Conservation (phyloP, 1,139 yeast genomes). For the Protomyces inouyei region DNA sequence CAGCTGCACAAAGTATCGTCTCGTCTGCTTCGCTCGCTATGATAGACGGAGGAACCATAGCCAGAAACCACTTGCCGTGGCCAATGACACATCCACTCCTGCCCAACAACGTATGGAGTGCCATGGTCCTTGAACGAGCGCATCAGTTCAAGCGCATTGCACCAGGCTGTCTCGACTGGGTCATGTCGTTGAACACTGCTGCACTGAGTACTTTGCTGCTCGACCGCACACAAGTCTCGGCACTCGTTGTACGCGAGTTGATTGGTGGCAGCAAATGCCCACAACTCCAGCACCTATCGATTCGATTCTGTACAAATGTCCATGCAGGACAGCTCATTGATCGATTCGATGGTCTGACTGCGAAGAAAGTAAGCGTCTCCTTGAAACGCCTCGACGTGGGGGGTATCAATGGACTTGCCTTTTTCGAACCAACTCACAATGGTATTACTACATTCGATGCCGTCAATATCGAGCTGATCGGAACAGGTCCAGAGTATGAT, state of each 20-base stretch:
- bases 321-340: not conserved
- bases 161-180: not conserved
- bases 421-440: slow-evolving; percentile 19
- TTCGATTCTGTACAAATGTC: not conserved
- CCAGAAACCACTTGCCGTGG: not conserved
- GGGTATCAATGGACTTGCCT: slow-evolving; percentile 16
- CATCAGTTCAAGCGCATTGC: not conserved
- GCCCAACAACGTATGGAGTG: not conserved
- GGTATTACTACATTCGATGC: slow-evolving; percentile 11
- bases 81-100: not conserved
- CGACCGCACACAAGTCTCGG: not conserved
- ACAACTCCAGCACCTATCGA: not conserved
- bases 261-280: not conserved
- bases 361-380: not conserved
- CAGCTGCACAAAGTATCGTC: not conserved
- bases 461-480: slow-evolving; percentile 11
- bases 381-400: slow-evolving; percentile 10
- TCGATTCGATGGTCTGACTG: not conserved
- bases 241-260: not conserved
- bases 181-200: not conserved
- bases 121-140: not conserved
- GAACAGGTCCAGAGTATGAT: slow-evolving; percentile 21
- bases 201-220: not conserved
- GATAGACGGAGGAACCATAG: not conserved
- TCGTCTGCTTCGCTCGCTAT: not conserved